Conservation (phyloP, 352 stramenopile genomes). For the Pythium graminicola region DNA sequence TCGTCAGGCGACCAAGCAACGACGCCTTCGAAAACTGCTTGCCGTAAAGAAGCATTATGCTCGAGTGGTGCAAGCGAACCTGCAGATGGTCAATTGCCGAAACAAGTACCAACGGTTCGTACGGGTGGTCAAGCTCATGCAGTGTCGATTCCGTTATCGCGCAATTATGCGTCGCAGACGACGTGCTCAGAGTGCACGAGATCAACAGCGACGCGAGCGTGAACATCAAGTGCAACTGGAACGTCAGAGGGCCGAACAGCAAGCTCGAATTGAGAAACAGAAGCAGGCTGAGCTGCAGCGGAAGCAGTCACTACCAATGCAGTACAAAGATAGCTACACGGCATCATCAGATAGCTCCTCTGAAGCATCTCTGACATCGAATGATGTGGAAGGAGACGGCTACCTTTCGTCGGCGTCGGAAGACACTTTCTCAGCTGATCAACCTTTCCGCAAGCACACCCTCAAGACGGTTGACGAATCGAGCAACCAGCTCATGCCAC, state of each 20-base stretch:
- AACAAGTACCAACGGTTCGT: constrained; percentile 52
- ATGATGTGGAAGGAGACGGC: constrained; percentile 55
- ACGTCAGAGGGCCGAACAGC: constrained; percentile 12
- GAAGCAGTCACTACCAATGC: constrained; percentile 23
- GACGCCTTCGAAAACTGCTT: constrained; percentile 27
- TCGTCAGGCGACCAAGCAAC: constrained; percentile 35
- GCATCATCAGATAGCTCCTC: constrained; percentile 65
- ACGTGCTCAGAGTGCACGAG: background rate
- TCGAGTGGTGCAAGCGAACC: constrained; percentile 42
- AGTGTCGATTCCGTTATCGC: constrained; percentile 65
- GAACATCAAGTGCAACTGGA: constrained; percentile 14
- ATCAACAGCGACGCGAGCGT: constrained; percentile 1
- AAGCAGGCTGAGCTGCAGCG: constrained; percentile 25
- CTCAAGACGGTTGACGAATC: constrained; percentile 67
- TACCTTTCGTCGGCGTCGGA: constrained; percentile 58
- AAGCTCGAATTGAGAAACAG: background rate
- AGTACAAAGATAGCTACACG: constrained; percentile 65
- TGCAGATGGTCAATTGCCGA: constrained; percentile 47
- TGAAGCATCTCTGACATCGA: constrained; percentile 48
- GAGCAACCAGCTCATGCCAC: constrained; percentile 50
- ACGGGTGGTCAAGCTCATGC: constrained; percentile 48
- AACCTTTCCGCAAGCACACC: constrained; percentile 44
- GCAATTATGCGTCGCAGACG: constrained; percentile 20
- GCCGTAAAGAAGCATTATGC: constrained; percentile 37
- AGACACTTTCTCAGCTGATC: constrained; percentile 43